phyloP scores from a whole-genome alignment of 2,329 filamentous ascomycete genomes.

The Fusarium buxicola region DNA sequence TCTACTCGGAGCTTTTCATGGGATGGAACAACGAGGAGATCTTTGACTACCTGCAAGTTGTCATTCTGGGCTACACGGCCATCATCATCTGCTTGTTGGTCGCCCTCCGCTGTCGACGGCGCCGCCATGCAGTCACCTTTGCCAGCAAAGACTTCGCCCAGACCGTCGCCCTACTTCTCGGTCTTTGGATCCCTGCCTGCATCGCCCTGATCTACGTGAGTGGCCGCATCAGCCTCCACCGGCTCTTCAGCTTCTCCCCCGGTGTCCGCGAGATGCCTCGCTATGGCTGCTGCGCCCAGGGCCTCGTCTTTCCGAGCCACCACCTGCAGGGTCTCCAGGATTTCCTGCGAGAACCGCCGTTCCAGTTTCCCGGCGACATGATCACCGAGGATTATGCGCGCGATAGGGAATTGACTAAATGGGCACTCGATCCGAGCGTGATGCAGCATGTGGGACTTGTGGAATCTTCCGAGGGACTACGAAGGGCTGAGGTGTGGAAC shows the following conservation, averaged over 20 bases:
- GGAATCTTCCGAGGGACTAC: slow-evolving; percentile 47
- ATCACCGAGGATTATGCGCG: slow-evolving; percentile 51
- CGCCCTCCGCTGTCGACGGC: slow-evolving; percentile 19
- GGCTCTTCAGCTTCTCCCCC: slow-evolving; percentile 39
- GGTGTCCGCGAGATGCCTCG: slow-evolving; percentile 51
- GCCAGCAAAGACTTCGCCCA: slow-evolving; percentile 39
- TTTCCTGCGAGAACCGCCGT: slow-evolving; percentile 48
- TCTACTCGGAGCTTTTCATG: slow-evolving; percentile 54
- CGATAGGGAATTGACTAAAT: slow-evolving; percentile 47
- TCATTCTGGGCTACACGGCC: slow-evolving; percentile 44
- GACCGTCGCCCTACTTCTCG: slow-evolving; percentile 43
- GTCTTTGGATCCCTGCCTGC: slow-evolving; percentile 49
- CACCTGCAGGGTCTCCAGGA: slow-evolving; percentile 46
- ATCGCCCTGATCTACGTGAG: slow-evolving; percentile 48
- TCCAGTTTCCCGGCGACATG: slow-evolving; percentile 51
- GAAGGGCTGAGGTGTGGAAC: slow-evolving; percentile 51
- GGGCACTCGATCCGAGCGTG: slow-evolving; percentile 53
- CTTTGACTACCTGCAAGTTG: slow-evolving; percentile 44
- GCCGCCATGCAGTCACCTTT: slow-evolving; percentile 13
- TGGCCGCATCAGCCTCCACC: slow-evolving; percentile 45
- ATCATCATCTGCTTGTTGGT: slow-evolving; percentile 29
- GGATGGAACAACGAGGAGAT: slow-evolving; percentile 54
- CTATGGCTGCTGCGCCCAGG: slow-evolving; percentile 55
- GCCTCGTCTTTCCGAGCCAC: slow-evolving; percentile 50
- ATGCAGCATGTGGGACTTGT: slow-evolving; percentile 53